Evolutionary conservation across 306 rosid genomes (phyloP).

Genomic region (Hippophae tibetana): DNA sequence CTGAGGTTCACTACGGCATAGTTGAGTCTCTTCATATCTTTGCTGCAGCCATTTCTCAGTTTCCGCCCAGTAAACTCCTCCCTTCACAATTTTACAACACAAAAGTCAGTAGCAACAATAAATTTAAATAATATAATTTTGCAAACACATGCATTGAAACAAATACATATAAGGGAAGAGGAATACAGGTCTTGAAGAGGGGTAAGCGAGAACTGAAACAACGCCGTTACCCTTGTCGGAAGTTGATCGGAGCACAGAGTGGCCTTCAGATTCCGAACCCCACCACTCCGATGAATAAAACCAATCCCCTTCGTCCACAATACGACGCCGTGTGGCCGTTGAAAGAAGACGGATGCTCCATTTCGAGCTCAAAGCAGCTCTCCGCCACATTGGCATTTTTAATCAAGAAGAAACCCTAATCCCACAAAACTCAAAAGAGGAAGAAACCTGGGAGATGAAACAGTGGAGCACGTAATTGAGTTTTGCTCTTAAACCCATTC

Average conservation of each 20-base stretch:
- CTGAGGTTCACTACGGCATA: slow-evolving; percentile 17
- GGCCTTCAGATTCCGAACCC: slow-evolving; percentile 45
- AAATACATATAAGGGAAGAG: background rate
- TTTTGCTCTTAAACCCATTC: background rate
- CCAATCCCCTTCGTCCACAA: slow-evolving; percentile 88
- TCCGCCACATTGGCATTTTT: slow-evolving; percentile 36
- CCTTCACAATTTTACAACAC: slow-evolving; percentile 28
- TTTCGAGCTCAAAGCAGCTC: slow-evolving; percentile 12
- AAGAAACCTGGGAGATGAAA: background rate
- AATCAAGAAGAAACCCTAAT: slow-evolving; percentile 7
- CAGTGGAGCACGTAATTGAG: background rate
- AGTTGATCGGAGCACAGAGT: slow-evolving; percentile 50
- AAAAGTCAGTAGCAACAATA: background rate
- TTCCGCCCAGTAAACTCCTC: slow-evolving; percentile 41
- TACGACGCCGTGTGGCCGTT: slow-evolving; percentile 36
- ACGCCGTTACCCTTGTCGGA: slow-evolving; percentile 81
- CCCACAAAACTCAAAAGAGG: background rate
- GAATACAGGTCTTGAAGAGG: slow-evolving; percentile 71
- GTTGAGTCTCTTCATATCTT: slow-evolving; percentile 45
- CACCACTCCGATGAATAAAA: slow-evolving; percentile 88
- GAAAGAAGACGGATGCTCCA: slow-evolving; percentile 48
- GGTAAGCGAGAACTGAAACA: slow-evolving; percentile 63
- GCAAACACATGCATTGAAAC: background rate
- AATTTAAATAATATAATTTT: background rate
- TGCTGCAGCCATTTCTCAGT: slow-evolving; percentile 61